Percentiles rank a stretch among this genome's conserved stretches.
Evolutionary conservation across 495 filamentous ascomycete genomes (phyloP).

Genomic region (Thermothielavioides terrestris): DNA sequence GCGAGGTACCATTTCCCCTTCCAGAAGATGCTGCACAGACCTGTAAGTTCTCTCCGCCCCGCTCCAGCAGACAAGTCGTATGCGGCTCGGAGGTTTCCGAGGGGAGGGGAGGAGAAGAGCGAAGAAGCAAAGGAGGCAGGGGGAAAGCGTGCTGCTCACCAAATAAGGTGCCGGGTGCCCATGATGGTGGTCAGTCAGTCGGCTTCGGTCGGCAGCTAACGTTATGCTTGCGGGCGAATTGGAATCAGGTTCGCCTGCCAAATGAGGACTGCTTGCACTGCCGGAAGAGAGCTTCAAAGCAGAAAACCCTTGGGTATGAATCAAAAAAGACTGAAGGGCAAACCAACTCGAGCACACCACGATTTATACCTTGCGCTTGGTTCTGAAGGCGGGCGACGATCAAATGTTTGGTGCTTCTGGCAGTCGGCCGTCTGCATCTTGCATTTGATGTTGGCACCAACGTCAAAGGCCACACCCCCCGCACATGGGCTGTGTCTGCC

Average conservation of each 20-base stretch:
- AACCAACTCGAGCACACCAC: too few species aligned
- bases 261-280: too few species aligned
- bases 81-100: neutral
- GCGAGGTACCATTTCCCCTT: conserved; percentile 9
- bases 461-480: neutral
- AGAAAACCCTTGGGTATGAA: too few species aligned
- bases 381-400: too few species aligned
- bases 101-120: neutral
- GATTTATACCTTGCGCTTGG: too few species aligned
- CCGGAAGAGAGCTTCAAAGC: too few species aligned
- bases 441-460: neutral
- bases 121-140: neutral
- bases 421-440: neutral
- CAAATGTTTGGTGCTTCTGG: neutral
- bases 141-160: neutral
- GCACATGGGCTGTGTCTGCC: conserved; percentile 1
- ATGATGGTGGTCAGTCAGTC: neutral
- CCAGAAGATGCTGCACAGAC: conserved; percentile 7
- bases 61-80: neutral
- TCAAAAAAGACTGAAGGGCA: too few species aligned
- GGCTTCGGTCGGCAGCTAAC: neutral
- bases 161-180: conserved; percentile 12
- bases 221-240: too few species aligned
- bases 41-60: neutral
- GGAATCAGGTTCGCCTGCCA: too few species aligned